Conservation (phyloP, 352 stramenopile species). For the Pythium utonaiense region DNA sequence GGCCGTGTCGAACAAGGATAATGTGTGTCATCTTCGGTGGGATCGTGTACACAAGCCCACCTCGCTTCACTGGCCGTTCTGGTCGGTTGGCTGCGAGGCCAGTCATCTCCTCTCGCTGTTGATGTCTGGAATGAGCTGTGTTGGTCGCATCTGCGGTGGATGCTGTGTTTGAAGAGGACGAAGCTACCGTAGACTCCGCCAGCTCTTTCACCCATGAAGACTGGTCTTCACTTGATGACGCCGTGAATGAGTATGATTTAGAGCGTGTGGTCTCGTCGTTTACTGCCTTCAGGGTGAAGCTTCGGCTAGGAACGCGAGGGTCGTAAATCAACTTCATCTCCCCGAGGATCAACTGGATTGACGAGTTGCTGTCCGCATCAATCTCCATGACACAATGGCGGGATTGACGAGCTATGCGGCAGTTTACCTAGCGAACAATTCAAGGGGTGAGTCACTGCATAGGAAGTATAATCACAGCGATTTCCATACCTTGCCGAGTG, state of each 20-base stretch:
- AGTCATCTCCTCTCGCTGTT: constrained; percentile 14
- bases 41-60: constrained; percentile 47
- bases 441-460: neutral
- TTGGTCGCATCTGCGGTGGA: neutral
- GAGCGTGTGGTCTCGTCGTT: neutral
- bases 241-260: constrained; percentile 16
- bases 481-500: constrained; percentile 43
- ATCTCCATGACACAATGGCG: constrained; percentile 16
- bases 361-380: neutral
- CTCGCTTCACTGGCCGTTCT: constrained; percentile 20
- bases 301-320: constrained; percentile 9
- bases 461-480: neutral
- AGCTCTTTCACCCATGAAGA: constrained; percentile 15
- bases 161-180: constrained; percentile 1
- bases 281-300: constrained; percentile 7
- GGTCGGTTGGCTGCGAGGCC: constrained; percentile 7
- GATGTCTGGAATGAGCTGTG: constrained; percentile 11
- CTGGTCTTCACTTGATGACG: constrained; percentile 13
- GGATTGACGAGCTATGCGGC: constrained; percentile 14
- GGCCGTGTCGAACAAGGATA: constrained; percentile 71
- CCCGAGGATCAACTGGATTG: constrained; percentile 7
- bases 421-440: constrained; percentile 2
- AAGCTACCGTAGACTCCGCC: constrained; percentile 7
- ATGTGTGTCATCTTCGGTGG: constrained; percentile 67
- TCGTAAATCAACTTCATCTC: constrained; percentile 19